phyloP scores from a whole-genome alignment of 768 basidiomycete species.

The Lactarius hatsudake region DNA sequence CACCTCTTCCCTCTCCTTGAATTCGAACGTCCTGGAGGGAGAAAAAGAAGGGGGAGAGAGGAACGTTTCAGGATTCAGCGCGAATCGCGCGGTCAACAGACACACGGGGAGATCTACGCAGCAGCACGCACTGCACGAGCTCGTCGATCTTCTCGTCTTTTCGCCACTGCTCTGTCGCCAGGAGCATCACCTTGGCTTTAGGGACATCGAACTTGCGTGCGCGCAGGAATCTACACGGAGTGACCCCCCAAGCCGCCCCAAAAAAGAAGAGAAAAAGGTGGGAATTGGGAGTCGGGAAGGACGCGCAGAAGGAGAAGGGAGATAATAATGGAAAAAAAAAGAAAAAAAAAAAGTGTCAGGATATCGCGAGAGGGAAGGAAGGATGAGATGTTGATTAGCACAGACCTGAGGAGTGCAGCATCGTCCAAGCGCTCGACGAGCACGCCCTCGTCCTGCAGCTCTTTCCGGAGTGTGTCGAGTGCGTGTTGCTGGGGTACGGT shows the following conservation, averaged over 20 bases:
- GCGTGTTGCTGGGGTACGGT: conserved; percentile 56
- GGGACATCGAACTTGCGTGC: conserved; percentile 89
- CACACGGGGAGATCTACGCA: neutral
- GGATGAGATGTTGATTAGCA: neutral
- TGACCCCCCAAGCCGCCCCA: neutral
- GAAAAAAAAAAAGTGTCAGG: neutral
- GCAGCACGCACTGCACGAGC: conserved; percentile 52
- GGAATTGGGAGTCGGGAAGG: neutral
- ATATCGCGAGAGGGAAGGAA: neutral
- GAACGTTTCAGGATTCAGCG: neutral
- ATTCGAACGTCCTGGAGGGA: conserved; percentile 69
- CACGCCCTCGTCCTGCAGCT: conserved; percentile 56
- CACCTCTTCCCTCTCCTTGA: conserved; percentile 77
- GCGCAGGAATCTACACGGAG: conserved; percentile 68
- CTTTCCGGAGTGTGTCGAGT: conserved; percentile 64
- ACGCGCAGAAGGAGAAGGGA: neutral
- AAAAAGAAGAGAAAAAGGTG: neutral
- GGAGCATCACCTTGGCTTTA: conserved; percentile 82
- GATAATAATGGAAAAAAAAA: too few species aligned
- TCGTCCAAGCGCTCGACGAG: conserved; percentile 73
- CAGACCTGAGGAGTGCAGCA: conserved; percentile 62
- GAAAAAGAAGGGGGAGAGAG: neutral
- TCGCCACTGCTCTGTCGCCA: conserved; percentile 84
- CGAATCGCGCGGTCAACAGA: neutral
- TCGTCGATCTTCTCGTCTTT: conserved; percentile 81